Conservation (phyloP, 306 rosid genomes). For the Glycine latifolia region DNA sequence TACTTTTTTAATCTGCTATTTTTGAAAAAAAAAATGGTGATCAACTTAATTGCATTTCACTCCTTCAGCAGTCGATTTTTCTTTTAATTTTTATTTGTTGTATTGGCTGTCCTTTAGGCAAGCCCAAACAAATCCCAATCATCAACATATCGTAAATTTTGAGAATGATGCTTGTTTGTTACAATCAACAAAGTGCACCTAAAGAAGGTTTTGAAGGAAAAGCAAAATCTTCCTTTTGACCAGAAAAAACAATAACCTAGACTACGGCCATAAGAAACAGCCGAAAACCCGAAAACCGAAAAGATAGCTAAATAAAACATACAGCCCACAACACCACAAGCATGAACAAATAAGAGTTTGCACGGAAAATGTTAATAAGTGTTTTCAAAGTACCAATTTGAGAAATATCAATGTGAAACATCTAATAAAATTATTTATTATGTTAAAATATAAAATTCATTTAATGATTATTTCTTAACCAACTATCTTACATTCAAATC, state of each 20-base stretch:
- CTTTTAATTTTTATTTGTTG: background rate
- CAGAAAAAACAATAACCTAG: slow-evolving; percentile 18
- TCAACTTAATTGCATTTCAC: background rate
- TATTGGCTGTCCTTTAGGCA: slow-evolving; percentile 46
- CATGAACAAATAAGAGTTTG: background rate
- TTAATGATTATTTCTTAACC: background rate
- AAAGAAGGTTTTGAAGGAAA: slow-evolving; percentile 38
- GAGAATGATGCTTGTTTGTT: slow-evolving; percentile 53
- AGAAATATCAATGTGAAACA: background rate
- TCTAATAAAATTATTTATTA: background rate
- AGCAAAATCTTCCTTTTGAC: slow-evolving; percentile 54
- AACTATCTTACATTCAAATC: background rate
- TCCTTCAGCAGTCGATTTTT: background rate
- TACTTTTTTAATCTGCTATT: too few relatives aligned
- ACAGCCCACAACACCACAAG: background rate
- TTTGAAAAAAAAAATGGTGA: background rate
- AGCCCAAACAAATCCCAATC: slow-evolving; percentile 50
- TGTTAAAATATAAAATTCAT: too few relatives aligned
- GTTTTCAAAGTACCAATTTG: background rate
- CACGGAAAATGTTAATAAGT: background rate
- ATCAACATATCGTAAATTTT: slow-evolving; percentile 43
- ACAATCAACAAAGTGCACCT: slow-evolving; percentile 20
- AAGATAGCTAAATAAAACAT: background rate
- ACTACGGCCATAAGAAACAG: background rate
- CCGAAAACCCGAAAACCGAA: slow-evolving; percentile 39